Evolutionary conservation across 495 filamentous ascomycete species (phyloP).

Genomic region (Hypoxylon fuscum): DNA sequence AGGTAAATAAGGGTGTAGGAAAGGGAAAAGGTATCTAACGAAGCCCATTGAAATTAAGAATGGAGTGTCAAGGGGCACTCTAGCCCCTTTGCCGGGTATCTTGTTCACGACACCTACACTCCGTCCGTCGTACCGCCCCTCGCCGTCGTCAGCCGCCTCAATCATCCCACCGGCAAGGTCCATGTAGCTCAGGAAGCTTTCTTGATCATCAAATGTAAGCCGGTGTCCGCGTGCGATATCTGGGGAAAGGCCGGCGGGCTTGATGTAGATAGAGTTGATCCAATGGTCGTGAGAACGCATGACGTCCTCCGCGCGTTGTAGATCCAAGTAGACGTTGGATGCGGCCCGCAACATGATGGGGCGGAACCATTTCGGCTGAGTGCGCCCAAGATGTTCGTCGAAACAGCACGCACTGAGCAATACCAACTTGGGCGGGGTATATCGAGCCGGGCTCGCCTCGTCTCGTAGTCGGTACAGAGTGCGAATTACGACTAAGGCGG

Average conservation of each 20-base stretch:
- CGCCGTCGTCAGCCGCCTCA: slow-evolving; percentile 52
- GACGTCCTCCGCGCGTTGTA: slow-evolving; percentile 45
- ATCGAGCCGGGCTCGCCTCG: not conserved
- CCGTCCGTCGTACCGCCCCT: slow-evolving; percentile 47
- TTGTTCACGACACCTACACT: slow-evolving; percentile 50
- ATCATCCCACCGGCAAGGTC: slow-evolving; percentile 60
- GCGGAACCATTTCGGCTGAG: slow-evolving; percentile 39
- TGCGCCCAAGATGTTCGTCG: slow-evolving; percentile 43
- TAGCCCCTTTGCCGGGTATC: slow-evolving; percentile 12
- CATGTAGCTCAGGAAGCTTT: slow-evolving; percentile 50
- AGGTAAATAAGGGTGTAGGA: slow-evolving; percentile 46
- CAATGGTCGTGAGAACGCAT: slow-evolving; percentile 49
- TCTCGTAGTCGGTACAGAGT: slow-evolving; percentile 42
- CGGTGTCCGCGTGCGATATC: slow-evolving; percentile 53
- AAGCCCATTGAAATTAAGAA: slow-evolving; percentile 37
- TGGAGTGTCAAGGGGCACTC: slow-evolving; percentile 33
- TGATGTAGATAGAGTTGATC: slow-evolving; percentile 53
- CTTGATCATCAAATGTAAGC: slow-evolving; percentile 46
- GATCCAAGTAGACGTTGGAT: slow-evolving; percentile 51
- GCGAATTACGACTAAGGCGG: slow-evolving; percentile 42
- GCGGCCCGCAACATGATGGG: slow-evolving; percentile 39
- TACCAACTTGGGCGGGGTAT: slow-evolving; percentile 48
- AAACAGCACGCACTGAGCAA: slow-evolving; percentile 52
- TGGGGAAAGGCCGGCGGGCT: slow-evolving; percentile 51
- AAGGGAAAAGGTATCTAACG: slow-evolving; percentile 46